Conservation (phyloP, 2,329 filamentous ascomycete genomes). For the Sporothrix schenckii region DNA sequence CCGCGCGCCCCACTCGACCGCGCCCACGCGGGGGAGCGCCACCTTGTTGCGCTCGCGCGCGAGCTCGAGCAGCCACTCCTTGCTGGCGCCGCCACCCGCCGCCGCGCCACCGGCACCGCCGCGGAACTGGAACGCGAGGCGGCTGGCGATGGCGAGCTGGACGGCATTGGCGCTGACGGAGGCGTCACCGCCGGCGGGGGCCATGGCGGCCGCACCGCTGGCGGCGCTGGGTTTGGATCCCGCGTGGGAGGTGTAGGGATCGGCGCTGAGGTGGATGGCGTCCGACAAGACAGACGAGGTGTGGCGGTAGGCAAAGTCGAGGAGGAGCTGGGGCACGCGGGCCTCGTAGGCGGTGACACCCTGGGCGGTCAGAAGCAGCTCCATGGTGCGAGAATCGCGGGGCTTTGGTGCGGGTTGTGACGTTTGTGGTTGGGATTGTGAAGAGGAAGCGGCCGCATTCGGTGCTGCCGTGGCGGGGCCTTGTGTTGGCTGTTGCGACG, state of each 20-base stretch:
- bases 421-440: slow-evolving; percentile 32
- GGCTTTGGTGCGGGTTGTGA: slow-evolving; percentile 59
- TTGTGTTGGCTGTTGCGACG: slow-evolving; percentile 25
- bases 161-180: slow-evolving; percentile 68
- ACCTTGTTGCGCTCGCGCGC: slow-evolving; percentile 71
- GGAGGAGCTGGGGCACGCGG: slow-evolving; percentile 77
- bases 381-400: slow-evolving; percentile 76
- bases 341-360: slow-evolving; percentile 80
- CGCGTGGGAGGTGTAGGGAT: slow-evolving; percentile 66
- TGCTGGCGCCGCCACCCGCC: slow-evolving; percentile 58
- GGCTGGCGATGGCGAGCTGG: slow-evolving; percentile 70
- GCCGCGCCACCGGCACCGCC: slow-evolving; percentile 53
- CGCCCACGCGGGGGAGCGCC: slow-evolving; percentile 63
- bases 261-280: slow-evolving; percentile 67
- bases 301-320: slow-evolving; percentile 86
- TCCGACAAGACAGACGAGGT: slow-evolving; percentile 72
- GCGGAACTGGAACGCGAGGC: slow-evolving; percentile 70
- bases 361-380: slow-evolving; percentile 76
- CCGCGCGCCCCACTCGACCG: slow-evolving; percentile 68
- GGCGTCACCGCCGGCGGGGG: slow-evolving; percentile 54
- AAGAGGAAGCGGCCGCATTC: slow-evolving; percentile 21
- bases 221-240: slow-evolving; percentile 56
- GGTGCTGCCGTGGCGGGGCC: slow-evolving; percentile 1
- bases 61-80: slow-evolving; percentile 77
- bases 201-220: slow-evolving; percentile 53